These are phyloP conservation scores for Krasilnikovozyma curviuscula DNA, from an alignment of 768 basidiomycete genomes.

Conservation along the genomic window DNA sequence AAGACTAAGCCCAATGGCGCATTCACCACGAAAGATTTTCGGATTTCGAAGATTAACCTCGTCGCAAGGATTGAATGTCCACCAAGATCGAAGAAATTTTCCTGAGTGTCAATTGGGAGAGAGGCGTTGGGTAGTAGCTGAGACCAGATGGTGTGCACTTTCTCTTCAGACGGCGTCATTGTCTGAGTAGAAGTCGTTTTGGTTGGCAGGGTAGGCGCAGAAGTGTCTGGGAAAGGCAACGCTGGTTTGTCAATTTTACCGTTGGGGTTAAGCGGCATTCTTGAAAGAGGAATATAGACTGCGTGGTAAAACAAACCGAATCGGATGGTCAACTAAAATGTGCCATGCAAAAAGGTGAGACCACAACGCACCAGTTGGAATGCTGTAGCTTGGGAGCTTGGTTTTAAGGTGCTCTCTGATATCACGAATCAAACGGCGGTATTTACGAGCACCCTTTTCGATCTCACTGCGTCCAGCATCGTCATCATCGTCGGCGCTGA, in stretches of 20 bases:
- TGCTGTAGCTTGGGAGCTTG: slow-evolving; percentile 84
- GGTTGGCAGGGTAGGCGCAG: slow-evolving; percentile 26
- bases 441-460: slow-evolving; percentile 58
- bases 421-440: slow-evolving; percentile 73
- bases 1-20: slow-evolving; percentile 84
- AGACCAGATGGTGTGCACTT: slow-evolving; percentile 68
- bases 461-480: slow-evolving; percentile 37
- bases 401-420: slow-evolving; percentile 90
- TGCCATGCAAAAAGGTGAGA: neutral
- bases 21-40: slow-evolving; percentile 74
- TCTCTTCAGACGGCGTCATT: slow-evolving; percentile 54
- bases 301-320: neutral
- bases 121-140: slow-evolving; percentile 60
- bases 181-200: slow-evolving; percentile 18
- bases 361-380: slow-evolving; percentile 54
- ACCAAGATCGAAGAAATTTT: slow-evolving; percentile 94
- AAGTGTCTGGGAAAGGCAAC: slow-evolving; percentile 94
- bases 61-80: slow-evolving; percentile 98
- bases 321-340: neutral
- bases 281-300: slow-evolving; percentile 85
- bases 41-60: slow-evolving; percentile 85
- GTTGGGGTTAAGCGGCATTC: slow-evolving; percentile 96
- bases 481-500: slow-evolving; percentile 25
- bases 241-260: slow-evolving; percentile 98
- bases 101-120: slow-evolving; percentile 59